Evolutionary conservation across 108 stramenopile species (phyloP).

Genomic region (Bacterosira constricta): DNA sequence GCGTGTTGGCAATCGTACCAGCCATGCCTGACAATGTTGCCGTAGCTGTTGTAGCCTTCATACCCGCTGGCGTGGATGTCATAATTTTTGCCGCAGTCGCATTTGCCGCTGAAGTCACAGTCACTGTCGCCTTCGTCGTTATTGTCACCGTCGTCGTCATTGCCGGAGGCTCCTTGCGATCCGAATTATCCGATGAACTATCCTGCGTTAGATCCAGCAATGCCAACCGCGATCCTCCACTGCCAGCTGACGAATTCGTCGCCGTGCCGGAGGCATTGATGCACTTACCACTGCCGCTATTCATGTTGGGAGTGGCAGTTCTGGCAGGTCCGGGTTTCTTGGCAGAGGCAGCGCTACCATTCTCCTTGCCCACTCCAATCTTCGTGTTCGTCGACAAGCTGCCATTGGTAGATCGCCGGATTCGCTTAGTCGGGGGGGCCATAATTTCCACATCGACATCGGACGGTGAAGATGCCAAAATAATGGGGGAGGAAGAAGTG

Average conservation of each 20-base stretch:
- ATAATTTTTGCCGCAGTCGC: not conserved
- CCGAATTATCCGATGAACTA: not conserved
- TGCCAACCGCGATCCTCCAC: not conserved
- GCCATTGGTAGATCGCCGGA: not conserved
- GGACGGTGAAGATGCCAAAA: not conserved
- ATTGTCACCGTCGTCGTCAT: too few relatives aligned
- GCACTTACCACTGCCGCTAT: not conserved
- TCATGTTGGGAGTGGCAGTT: not conserved
- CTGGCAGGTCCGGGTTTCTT: not conserved
- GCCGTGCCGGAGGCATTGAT: not conserved
- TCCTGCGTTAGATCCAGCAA: not conserved
- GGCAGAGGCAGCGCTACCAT: not conserved
- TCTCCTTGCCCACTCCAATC: too few relatives aligned
- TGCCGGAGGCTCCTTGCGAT: too few relatives aligned
- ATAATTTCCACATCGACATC: not conserved
- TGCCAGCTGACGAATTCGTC: not conserved
- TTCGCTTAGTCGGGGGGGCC: not conserved
- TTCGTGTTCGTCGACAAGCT: not conserved
- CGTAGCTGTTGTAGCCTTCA: not conserved
- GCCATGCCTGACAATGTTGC: not conserved
- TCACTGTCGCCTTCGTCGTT: not conserved
- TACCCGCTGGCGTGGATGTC: not conserved
- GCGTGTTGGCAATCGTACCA: not conserved
- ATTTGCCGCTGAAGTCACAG: not conserved
- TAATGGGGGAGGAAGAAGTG: not conserved